Conservation (phyloP, 768 basidiomycete genomes). For the Mycena albidolilacea region DNA sequence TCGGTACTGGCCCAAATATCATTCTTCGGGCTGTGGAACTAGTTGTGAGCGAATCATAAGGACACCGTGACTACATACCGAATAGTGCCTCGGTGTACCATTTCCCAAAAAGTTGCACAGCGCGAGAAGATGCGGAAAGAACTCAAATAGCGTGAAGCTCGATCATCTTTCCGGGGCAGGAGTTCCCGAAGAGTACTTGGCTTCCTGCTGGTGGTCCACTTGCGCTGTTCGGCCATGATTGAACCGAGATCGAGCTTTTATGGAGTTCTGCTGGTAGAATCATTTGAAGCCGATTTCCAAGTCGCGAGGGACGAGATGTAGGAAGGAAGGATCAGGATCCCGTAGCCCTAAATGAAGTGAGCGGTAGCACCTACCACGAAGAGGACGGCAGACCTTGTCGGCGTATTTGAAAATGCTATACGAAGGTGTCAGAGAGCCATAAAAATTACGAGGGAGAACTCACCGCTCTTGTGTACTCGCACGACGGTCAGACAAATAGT, state of each 20-base stretch:
- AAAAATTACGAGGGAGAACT: no score
- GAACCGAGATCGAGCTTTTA: background rate
- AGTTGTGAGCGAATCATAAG: no score
- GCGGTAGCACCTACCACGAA: background rate
- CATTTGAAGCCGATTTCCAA: background rate
- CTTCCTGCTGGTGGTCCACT: background rate
- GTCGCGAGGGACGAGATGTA: constrained; percentile 20
- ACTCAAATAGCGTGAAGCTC: background rate
- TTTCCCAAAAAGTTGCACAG: constrained; percentile 12
- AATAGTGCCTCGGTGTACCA: background rate
- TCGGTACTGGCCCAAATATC: constrained; percentile 8
- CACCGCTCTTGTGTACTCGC: constrained; percentile 22
- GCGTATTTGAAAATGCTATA: constrained; percentile 32
- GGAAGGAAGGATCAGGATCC: constrained; percentile 23
- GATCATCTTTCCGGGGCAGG: background rate
- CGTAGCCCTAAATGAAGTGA: constrained; percentile 21
- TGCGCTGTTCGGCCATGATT: background rate
- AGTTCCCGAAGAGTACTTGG: background rate
- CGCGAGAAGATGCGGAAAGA: constrained; percentile 7
- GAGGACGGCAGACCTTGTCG: constrained; percentile 10
- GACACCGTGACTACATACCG: background rate
- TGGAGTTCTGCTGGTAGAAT: background rate
- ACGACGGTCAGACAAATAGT: constrained; percentile 16
- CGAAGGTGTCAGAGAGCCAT: background rate
- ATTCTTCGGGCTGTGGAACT: background rate